phyloP scores from a whole-genome alignment of 169 alveolate genomes.

The Neospora caninum region DNA sequence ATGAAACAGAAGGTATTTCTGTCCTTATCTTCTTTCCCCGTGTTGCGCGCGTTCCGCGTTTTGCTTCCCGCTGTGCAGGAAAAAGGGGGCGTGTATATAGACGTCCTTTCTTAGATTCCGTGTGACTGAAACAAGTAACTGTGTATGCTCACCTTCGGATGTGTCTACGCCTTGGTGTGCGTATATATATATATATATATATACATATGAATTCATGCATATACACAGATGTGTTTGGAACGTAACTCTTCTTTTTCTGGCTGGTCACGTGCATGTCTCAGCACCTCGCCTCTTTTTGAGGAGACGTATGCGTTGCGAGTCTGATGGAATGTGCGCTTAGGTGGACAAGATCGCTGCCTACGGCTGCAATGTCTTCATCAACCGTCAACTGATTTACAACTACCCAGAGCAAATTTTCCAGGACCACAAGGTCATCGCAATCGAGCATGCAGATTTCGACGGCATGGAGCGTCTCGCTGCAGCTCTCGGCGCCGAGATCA shows the following conservation, averaged over 20 bases:
- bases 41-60: neutral
- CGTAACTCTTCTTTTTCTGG: too few species aligned
- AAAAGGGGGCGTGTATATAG: too few species aligned
- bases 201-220: neutral
- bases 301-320: neutral
- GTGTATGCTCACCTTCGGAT: too few species aligned
- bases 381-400: constrained; percentile 98
- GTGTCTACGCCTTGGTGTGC: too few species aligned
- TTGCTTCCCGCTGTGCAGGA: too few species aligned
- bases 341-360: constrained; percentile 94
- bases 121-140: too few species aligned
- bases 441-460: constrained; percentile 99
- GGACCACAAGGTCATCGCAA: constrained; percentile 94
- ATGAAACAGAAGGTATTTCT: constrained; percentile 93
- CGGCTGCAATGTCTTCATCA: constrained; percentile 98
- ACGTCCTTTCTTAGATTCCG: too few species aligned
- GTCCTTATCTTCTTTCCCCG: neutral
- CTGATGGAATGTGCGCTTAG: constrained; percentile 14
- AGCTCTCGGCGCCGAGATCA: constrained; percentile 95
- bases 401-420: constrained; percentile 98
- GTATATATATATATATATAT: neutral
- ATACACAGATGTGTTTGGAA: too few species aligned
- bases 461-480: constrained; percentile 99
- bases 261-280: neutral
- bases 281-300: neutral